Evolutionary conservation across 768 basidiomycete species (phyloP), one percentile per base, ranked within the genome.

Genomic region (Pholiota microspora): DNA sequence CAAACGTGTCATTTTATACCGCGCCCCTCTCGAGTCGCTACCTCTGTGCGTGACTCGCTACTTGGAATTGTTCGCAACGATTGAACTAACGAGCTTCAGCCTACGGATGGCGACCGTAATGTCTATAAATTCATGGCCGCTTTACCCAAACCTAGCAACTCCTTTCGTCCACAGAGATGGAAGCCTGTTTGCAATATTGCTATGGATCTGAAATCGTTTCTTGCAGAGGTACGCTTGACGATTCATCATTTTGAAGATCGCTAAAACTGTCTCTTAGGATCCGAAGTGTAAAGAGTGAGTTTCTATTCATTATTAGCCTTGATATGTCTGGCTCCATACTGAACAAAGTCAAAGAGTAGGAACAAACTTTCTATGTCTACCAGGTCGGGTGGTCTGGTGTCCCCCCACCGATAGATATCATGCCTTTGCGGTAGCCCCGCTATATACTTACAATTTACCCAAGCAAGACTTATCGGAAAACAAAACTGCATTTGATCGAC

Each of bases 291-390:
- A 40, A 44, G 40, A 51, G 50, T 51, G 29, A 24, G 34, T 28
- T 4, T 10, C n/a, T n/a, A n/a, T 46, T 25, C 27, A 45, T 12
- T 44, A 21, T 44, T 23, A n/a, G 2, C 7, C n/a, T 18, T 18
- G 5, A 7, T 25, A 28, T 21, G 8, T 8, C 7, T 15, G 4
- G n/a, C 25, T 7, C 7, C 12, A 12, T 3, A 12, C 42, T 34
- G 34, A 42, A 3, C 1, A 2, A 21, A 36, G 2, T 36, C 13
- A 9, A 9, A 51, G 50, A 7, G 21, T 51, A n/a, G 50, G 27
- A 7, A 27, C 38, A 29, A 51, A 51, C 36, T 16, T 51, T 7
- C 16, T 51, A 31, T 51, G 28, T 25, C 40, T 51, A 16, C 50
- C 50, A 0, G 50, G 50, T 18, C 38, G 50, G 13, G 23, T 24